Base-by-base conservation (phyloP, 1,284 basidiomycete species). In the Melanopsichium pennsylvanicum region DNA sequence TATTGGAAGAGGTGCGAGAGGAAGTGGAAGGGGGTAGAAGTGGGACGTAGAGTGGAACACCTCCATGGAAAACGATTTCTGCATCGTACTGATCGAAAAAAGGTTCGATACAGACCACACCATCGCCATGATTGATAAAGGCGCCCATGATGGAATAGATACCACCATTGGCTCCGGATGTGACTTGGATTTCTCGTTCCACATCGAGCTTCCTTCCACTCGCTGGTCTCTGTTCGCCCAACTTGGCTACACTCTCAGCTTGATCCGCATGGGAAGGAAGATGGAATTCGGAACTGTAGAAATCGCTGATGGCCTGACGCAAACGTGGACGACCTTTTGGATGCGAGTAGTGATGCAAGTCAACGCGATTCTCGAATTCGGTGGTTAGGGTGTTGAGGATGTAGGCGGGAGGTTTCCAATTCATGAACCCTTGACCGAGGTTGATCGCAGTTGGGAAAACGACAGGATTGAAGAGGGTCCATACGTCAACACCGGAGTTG, bases 81-180 rank as follows among this genome's bases (percentile, higher is more conserved):
- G 73, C 76, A 34, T 75, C 87, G 83, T 97, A 98, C 82, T 98
- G 96, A 80, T 97, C 94, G 79, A 97, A 97, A 85, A 93, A 74
- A 29, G 83, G 95, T 83, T 98, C 96, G 78, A 98, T 94, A 86
- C 97, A 88, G 81, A 99, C 94, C 60, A 98, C 96, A 82, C 97
- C 95, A 81, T 98, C 96, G 8, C 74, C 75, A n/a, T 72, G 50
- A 31, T 73, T 60, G 35, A 73, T 44, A 18, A 72, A 74, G 1
- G 76, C 79, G 12, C 66, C 70, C 54, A 74, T 62, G 31, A 57
- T 52, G n/a, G 57, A 60, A 57, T 80, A 81, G 35, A 81, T 80
- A 11, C 70, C 79, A 2, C 75, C 76, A 45, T 81, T 98, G 3
- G 94, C 94, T 36, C 96, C 96, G 60, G 93, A 93, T 0, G 94